Evolutionary conservation across 2,329 filamentous ascomycete species (phyloP).

Genomic region (Triangularia setosa): DNA sequence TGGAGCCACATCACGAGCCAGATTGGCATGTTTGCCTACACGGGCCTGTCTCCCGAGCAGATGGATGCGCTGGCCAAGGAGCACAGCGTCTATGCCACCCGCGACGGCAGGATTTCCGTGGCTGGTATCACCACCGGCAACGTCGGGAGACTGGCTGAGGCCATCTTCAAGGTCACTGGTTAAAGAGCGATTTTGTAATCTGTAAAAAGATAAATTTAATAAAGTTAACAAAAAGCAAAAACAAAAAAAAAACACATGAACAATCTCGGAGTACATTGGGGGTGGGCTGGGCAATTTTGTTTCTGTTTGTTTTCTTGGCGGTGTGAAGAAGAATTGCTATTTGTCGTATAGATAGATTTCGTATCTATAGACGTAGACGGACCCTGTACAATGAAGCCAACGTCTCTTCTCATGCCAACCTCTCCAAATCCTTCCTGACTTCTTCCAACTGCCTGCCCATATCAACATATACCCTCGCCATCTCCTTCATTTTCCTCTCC

Average conservation of each 20-base stretch:
- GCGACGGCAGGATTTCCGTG: slow-evolving; percentile 82
- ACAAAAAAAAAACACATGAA: too few relatives aligned
- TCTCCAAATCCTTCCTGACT: slow-evolving; percentile 43
- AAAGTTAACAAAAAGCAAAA: too few relatives aligned
- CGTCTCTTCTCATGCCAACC: slow-evolving; percentile 20
- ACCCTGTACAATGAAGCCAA: background rate
- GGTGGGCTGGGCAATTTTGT: slow-evolving; percentile 6
- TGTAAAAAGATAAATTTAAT: background rate
- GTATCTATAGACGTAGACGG: background rate
- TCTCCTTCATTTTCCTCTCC: slow-evolving; percentile 50
- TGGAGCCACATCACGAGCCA: slow-evolving; percentile 98
- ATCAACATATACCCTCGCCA: slow-evolving; percentile 49
- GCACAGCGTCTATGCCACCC: slow-evolving; percentile 96
- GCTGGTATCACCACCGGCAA: slow-evolving; percentile 79
- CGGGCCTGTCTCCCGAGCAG: slow-evolving; percentile 82
- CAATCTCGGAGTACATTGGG: slow-evolving; percentile 9
- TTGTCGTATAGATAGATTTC: slow-evolving; percentile 3
- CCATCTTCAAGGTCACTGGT: slow-evolving; percentile 80
- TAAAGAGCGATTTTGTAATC: slow-evolving; percentile 33
- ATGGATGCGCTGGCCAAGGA: slow-evolving; percentile 91
- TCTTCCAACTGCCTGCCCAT: slow-evolving; percentile 49
- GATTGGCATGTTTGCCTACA: slow-evolving; percentile 99
- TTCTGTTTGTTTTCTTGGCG: background rate
- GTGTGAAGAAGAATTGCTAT: background rate
- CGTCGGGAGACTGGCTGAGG: slow-evolving; percentile 74